These are phyloP conservation scores for Collybia sordida DNA, from an alignment of 768 basidiomycete genomes.

Conservation along the genomic window DNA sequence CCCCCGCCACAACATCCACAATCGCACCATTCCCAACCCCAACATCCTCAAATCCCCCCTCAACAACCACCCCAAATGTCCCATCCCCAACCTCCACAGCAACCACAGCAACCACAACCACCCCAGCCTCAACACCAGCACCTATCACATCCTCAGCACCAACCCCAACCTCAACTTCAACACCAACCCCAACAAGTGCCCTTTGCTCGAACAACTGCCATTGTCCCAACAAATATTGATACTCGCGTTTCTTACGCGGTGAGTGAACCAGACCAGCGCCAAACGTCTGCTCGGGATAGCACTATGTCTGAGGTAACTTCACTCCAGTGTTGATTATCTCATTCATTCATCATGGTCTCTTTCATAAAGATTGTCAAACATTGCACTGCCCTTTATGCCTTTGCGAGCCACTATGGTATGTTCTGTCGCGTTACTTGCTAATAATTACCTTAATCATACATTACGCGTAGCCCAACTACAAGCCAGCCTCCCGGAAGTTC, in stretches of 20 bases:
- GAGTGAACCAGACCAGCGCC: constrained; percentile 32
- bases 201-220: constrained; percentile 38
- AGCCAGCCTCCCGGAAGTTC: constrained; percentile 42
- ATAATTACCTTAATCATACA: constrained; percentile 6
- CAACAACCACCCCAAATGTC: constrained; percentile 6
- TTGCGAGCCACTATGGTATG: constrained; percentile 69
- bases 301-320: constrained; percentile 43
- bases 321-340: neutral
- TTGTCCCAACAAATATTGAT: constrained; percentile 43
- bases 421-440: constrained; percentile 6
- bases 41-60: constrained; percentile 5
- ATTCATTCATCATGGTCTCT: constrained; percentile 8
- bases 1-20: constrained; percentile 10
- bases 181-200: constrained; percentile 25
- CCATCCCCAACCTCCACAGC: constrained; percentile 11
- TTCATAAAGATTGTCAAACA: constrained; percentile 53
- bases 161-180: constrained; percentile 21
- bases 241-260: constrained; percentile 33
- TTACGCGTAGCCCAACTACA: constrained; percentile 41
- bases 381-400: constrained; percentile 59
- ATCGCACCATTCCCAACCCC: constrained; percentile 12
- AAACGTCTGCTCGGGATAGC: constrained; percentile 31
- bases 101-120: constrained; percentile 5
- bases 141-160: constrained; percentile 11
- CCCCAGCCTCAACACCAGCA: constrained; percentile 7